These are phyloP conservation scores for Chloranthus sessilifolius DNA, from an alignment of 164 flowering plant genomes.

Conservation along the genomic window DNA sequence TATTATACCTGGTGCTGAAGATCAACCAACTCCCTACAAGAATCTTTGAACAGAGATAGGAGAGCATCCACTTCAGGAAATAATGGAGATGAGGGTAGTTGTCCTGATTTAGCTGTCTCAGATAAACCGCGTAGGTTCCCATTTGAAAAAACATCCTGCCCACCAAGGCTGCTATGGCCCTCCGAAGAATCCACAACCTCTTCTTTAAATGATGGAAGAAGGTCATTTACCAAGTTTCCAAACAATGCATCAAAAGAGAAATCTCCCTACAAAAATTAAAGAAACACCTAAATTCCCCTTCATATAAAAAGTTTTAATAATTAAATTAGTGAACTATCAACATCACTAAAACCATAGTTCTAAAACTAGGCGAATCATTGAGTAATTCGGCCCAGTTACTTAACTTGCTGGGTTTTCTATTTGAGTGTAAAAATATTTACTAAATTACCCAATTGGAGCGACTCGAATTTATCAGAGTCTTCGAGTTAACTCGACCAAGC, in stretches of 20 bases:
- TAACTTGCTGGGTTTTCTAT: too few species aligned
- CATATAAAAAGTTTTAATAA: too few species aligned
- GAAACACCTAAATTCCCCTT: too few species aligned
- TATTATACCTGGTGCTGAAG: conserved; percentile 63
- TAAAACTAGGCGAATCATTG: too few species aligned
- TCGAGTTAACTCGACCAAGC: too few species aligned
- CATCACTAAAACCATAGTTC: too few species aligned
- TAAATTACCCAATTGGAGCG: too few species aligned
- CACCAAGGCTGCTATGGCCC: conserved; percentile 41
- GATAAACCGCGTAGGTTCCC: conserved; percentile 51
- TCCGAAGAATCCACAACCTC: conserved; percentile 70
- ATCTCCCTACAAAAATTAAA: conserved; percentile 64
- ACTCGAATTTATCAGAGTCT: too few species aligned
- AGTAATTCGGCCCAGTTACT: too few species aligned
- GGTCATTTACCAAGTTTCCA: conserved; percentile 84
- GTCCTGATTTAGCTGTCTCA: conserved; percentile 45
- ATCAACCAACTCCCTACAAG: conserved; percentile 79
- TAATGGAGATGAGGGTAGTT: conserved; percentile 48
- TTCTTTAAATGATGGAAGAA: conserved; percentile 75
- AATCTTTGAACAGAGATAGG: conserved; percentile 72
- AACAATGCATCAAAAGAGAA: conserved; percentile 97
- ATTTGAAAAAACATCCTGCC: conserved; percentile 53
- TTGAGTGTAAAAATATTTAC: too few species aligned
- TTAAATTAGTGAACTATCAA: too few species aligned
- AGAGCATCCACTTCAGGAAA: conserved; percentile 94